Percentiles rank a stretch among this genome's conserved stretches.
phyloP scores from a whole-genome alignment of 2,329 filamentous ascomycete species.

The Nannizzia gypsea region DNA sequence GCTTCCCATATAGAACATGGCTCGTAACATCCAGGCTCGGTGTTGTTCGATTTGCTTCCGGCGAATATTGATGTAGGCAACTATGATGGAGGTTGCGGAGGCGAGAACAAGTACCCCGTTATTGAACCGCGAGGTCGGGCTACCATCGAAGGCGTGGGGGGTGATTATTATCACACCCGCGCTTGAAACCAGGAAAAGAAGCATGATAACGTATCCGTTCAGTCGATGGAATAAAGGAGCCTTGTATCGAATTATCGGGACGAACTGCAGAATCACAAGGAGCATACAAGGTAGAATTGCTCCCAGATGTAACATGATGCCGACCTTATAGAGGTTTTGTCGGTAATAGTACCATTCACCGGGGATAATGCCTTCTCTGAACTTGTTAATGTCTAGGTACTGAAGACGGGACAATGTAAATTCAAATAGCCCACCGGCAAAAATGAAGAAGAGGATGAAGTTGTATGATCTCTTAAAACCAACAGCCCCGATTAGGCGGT shows the following conservation, averaged over 20 bases:
- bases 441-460: conserved; percentile 25
- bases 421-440: conserved; percentile 35
- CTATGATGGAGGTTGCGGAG: not conserved
- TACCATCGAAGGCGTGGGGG: conserved; percentile 43
- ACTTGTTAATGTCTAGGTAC: conserved; percentile 28
- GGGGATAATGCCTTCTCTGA: conserved; percentile 15
- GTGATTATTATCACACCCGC: conserved; percentile 44
- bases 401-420: conserved; percentile 40
- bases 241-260: conserved; percentile 36
- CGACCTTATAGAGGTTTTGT: conserved; percentile 25
- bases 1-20: conserved; percentile 34
- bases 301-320: conserved; percentile 37
- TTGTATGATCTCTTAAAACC: not conserved
- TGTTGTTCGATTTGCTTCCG: conserved; percentile 51
- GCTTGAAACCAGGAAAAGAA: conserved; percentile 38
- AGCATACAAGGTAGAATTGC: conserved; percentile 24
- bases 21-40: conserved; percentile 51
- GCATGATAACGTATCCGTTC: conserved; percentile 45
- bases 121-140: conserved; percentile 36
- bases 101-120: conserved; percentile 28
- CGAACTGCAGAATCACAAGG: conserved; percentile 33
- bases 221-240: conserved; percentile 46
- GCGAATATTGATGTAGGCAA: conserved; percentile 41
- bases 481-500: not conserved
- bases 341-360: conserved; percentile 35